Conservation (phyloP, 2,329 filamentous ascomycete species). For the Aspergillus pseudoterreus region DNA sequence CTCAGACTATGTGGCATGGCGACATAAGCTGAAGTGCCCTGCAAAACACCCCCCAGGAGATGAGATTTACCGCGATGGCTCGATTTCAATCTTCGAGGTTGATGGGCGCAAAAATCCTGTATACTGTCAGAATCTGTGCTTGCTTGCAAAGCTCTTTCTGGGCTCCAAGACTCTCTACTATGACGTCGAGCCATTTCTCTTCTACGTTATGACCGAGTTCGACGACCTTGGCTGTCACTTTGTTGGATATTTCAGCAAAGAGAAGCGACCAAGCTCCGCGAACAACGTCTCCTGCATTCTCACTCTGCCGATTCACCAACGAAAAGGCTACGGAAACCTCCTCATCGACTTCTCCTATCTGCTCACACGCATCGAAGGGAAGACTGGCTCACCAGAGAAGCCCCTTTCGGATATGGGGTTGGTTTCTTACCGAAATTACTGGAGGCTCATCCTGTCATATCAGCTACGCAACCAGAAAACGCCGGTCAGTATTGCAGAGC, state of each 20-base stretch:
- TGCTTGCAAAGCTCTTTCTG: conserved; percentile 92
- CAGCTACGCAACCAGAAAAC: conserved; percentile 66
- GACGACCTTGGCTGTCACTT: conserved; percentile 89
- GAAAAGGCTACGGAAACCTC: conserved; percentile 94
- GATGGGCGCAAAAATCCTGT: conserved; percentile 90
- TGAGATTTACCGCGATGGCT: conserved; percentile 94
- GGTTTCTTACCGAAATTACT: conserved; percentile 96
- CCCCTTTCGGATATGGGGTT: conserved; percentile 96
- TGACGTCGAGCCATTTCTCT: conserved; percentile 97
- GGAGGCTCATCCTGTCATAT: conserved; percentile 83
- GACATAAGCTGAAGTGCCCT: conserved; percentile 94
- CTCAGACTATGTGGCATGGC: conserved; percentile 96
- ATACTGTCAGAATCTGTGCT: conserved; percentile 93
- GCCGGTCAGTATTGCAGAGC: conserved; percentile 51
- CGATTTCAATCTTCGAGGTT: conserved; percentile 95
- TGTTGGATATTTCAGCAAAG: conserved; percentile 99
- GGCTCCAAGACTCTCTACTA: conserved; percentile 99
- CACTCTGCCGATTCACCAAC: conserved; percentile 91
- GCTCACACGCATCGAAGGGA: conserved; percentile 84
- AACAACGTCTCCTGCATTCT: conserved; percentile 98
- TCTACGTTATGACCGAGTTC: conserved; percentile 93
- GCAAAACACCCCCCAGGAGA: conserved; percentile 96
- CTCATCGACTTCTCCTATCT: conserved; percentile 98
- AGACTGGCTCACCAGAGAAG: conserved; percentile 95
- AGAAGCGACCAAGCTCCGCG: conserved; percentile 88